Conservation (phyloP, 2,329 filamentous ascomycete species). For the Geosmithia putterillii region DNA sequence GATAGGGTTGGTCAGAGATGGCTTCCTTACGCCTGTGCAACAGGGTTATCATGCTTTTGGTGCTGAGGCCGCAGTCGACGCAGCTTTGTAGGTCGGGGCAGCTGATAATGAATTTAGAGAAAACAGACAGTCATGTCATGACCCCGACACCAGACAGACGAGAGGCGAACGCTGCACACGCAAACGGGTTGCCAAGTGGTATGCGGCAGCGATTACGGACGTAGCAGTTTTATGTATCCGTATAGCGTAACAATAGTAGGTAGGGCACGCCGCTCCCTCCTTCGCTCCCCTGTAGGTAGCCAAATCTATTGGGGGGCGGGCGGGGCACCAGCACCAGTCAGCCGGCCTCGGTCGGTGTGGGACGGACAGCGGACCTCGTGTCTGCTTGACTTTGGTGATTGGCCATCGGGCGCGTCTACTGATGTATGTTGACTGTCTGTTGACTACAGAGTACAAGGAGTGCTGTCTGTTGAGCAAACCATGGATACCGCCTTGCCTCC, state of each 20-base stretch:
- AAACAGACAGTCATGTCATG: neutral
- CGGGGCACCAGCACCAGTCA: neutral
- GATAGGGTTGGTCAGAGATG: neutral
- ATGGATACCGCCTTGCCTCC: neutral
- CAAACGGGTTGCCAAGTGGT: neutral
- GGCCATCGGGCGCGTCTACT: neutral
- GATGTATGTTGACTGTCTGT: neutral
- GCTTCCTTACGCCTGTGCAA: constrained; percentile 12
- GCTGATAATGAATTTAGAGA: neutral
- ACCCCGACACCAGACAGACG: neutral
- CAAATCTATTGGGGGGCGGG: neutral
- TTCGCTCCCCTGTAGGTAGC: neutral
- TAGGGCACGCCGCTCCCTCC: neutral
- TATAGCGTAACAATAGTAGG: neutral
- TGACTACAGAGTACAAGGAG: no score
- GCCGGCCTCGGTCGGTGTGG: neutral
- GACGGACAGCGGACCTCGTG: neutral
- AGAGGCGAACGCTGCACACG: neutral
- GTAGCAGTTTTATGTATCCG: neutral
- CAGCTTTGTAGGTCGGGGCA: neutral
- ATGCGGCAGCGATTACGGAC: neutral
- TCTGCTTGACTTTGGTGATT: neutral
- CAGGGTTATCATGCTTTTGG: constrained; percentile 13
- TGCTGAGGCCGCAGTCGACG: neutral
- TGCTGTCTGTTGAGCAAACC: no score